These are phyloP conservation scores for Sedum album DNA, from an alignment of 164 flowering plant species.

Conservation along the genomic window DNA sequence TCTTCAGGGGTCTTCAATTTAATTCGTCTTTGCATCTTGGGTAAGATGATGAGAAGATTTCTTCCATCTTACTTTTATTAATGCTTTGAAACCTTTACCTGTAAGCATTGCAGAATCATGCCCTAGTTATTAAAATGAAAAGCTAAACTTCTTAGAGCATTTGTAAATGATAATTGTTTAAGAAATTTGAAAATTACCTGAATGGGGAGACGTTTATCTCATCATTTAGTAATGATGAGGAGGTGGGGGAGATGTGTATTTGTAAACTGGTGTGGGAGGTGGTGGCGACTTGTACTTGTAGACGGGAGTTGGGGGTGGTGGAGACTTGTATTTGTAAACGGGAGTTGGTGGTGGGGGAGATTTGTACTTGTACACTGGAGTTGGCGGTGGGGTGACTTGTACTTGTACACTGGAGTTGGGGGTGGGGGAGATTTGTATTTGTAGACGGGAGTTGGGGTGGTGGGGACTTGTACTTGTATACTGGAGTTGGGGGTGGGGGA, in stretches of 20 bases:
- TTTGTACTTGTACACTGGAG: background rate
- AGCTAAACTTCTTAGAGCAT: no score
- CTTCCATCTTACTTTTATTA: no score
- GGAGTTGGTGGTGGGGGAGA: background rate
- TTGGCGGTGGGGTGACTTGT: background rate
- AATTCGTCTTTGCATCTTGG: no score
- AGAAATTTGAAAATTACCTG: no score
- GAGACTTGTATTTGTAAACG: background rate
- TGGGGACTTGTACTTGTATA: background rate
- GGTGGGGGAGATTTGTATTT: background rate
- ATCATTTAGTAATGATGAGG: background rate
- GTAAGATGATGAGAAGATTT: no score
- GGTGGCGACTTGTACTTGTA: background rate
- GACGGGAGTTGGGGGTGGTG: background rate
- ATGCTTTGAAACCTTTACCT: no score
- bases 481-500: background rate
- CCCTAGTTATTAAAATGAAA: no score
- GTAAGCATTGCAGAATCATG: no score
- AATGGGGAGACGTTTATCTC: background rate
- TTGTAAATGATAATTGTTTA: no score
- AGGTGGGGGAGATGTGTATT: constrained; percentile 19
- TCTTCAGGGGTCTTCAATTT: no score
- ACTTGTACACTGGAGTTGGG: background rate
- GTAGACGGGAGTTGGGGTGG: background rate
- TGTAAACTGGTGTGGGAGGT: background rate